Base-by-base conservation (phyloP, 129 eudicot genomes). In the Pulicaria dysenterica region DNA sequence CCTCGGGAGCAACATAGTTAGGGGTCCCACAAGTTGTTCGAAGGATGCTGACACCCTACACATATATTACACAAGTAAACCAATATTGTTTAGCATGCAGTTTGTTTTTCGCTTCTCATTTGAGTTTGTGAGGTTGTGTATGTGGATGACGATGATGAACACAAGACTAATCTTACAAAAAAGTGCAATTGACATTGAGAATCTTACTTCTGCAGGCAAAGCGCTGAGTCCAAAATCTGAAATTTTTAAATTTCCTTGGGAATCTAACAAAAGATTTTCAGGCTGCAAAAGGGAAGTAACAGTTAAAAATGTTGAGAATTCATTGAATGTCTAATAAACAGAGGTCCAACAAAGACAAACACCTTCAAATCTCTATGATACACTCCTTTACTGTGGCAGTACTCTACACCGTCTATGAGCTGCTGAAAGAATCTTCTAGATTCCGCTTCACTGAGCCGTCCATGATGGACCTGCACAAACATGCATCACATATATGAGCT, bases 1-100 rank as follows among this genome's bases (percentile, higher is more conserved):
- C 99, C 96, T 94, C 99, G 12, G 99, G 99, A 58, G 99, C 99
- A 79, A 94, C 97, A 79, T 94, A 94, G 82, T 94, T 94, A 40
- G 99, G 99, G 77, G 99, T 94, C 68, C 99, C 99, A 83, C 99
- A 94, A 10, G 99, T 94, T 50, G 99, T 94, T 73, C 87, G 86
- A 56, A 94, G 96, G 75, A 94, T 80, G 80, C 72, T 94, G 67
- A 90, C 92, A 70, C 99, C 99, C 97, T 90, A 78, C 46, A 76
- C 67, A 44, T 79, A 77, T 14, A 40, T 73, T 7, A 62, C 47
- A 46, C 58, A 60, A 13, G 64, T 54, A 67, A 6, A 70, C 40
- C 34, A 69, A 55, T 19, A 17, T 56, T 17, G 7, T 13, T 46
- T 24, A 66, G 24, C 57, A 45, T 45, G 57, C 71, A 24, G 12